Conservation (phyloP, 495 filamentous ascomycete species). For the Penicillium canescens region DNA sequence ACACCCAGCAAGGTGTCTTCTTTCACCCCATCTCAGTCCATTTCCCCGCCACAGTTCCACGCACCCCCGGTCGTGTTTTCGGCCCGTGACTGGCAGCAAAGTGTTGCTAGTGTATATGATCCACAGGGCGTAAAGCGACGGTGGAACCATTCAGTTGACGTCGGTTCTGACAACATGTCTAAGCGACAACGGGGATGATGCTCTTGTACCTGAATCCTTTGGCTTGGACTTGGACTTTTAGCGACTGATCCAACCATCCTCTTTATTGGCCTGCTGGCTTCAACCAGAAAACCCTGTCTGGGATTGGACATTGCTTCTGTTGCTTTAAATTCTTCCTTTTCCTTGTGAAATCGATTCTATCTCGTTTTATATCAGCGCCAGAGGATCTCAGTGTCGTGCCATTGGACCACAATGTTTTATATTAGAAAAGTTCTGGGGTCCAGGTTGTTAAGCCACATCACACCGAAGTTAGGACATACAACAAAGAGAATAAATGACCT, state of each 20-base stretch:
- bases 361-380: slow-evolving; percentile 7
- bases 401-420: too few relatives aligned
- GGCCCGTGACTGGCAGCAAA: slow-evolving; percentile 95
- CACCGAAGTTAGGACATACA: too few relatives aligned
- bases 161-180: slow-evolving; percentile 27
- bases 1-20: slow-evolving; percentile 32
- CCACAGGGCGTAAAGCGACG: slow-evolving; percentile 70
- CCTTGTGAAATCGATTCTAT: not conserved
- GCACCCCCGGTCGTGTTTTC: slow-evolving; percentile 72
- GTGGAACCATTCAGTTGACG: slow-evolving; percentile 56
- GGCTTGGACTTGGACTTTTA: not conserved
- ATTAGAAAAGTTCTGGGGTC: not conserved
- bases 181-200: slow-evolving; percentile 39
- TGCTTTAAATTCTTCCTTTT: not conserved
- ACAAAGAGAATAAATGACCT: not conserved
- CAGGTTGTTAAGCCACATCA: too few relatives aligned
- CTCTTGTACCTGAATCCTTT: not conserved
- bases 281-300: not conserved
- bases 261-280: not conserved
- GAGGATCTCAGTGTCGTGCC: not conserved
- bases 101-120: slow-evolving; percentile 86
- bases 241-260: not conserved
- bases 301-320: not conserved
- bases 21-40: slow-evolving; percentile 43
- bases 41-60: slow-evolving; percentile 57